Percentiles rank a stretch among this genome's conserved stretches.
Conservation (phyloP, 345 rosid genomes). For the Eucalyptus guilfoylei region DNA sequence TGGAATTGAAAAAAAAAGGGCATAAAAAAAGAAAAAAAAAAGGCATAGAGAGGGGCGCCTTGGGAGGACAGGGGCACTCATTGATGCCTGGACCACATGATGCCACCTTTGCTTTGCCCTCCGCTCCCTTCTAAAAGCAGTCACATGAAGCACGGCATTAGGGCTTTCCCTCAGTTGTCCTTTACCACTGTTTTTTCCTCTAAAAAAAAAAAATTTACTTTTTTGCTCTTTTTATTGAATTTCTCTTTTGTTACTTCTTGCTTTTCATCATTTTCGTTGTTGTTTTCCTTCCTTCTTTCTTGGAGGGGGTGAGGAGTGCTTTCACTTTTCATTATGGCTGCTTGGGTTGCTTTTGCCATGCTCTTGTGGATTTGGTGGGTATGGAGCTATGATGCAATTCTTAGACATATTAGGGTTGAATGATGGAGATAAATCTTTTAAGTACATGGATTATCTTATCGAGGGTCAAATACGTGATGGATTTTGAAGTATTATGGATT, state of each 20-base stretch:
- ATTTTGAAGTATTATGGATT: background rate
- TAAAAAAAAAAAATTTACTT: background rate
- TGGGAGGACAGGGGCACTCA: background rate
- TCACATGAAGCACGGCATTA: slow-evolving; percentile 1
- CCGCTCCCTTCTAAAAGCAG: background rate
- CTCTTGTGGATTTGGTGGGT: background rate
- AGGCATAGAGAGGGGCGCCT: background rate
- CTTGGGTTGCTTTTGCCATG: background rate
- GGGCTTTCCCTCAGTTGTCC: background rate
- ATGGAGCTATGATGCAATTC: background rate
- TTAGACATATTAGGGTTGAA: background rate
- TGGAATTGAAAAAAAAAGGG: background rate
- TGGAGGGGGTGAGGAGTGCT: background rate
- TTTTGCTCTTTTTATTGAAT: background rate
- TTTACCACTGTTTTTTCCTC: background rate
- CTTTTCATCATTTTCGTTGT: background rate
- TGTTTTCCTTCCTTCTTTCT: background rate
- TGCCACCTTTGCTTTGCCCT: slow-evolving; percentile 2
- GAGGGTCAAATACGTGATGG: no score
- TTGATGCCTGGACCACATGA: slow-evolving; percentile 20
- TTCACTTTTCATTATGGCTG: background rate
- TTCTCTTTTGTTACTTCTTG: background rate
- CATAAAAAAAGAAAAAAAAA: background rate
- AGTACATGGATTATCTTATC: background rate
- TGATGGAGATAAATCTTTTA: background rate